A percentile compares a stretch with the other conserved stretches of the same genome.
phyloP scores from a whole-genome alignment of 495 filamentous ascomycete species.

The Rhizodiscina lignyota region DNA sequence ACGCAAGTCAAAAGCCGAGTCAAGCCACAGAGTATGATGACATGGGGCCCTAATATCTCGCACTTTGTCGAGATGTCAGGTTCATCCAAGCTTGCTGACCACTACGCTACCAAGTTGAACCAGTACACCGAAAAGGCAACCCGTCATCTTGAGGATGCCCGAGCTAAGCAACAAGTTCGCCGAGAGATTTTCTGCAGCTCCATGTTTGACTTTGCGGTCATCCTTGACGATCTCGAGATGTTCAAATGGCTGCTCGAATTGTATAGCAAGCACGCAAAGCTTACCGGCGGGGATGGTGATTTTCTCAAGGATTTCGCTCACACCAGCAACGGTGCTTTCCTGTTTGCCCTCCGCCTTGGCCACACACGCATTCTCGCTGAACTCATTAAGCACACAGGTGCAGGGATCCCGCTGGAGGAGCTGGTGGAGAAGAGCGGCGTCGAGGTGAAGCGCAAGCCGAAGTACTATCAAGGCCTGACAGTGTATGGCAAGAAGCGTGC shows the following conservation, averaged over 20 bases:
- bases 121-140: too few species aligned
- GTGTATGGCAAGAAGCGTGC: conserved; percentile 55
- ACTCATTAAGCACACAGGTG: conserved; percentile 37
- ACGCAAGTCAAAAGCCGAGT: conserved; percentile 43
- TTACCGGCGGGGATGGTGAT: too few species aligned
- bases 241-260: conserved; percentile 30
- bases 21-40: conserved; percentile 30
- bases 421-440: conserved; percentile 42
- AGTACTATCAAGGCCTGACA: conserved; percentile 53
- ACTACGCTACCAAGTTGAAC: neutral
- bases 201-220: conserved; percentile 23
- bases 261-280: conserved; percentile 19
- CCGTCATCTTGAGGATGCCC: neutral
- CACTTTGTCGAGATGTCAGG: conserved; percentile 21
- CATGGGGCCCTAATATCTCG: conserved; percentile 15
- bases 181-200: too few species aligned
- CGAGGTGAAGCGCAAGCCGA: conserved; percentile 38
- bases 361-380: conserved; percentile 27
- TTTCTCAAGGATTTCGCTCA: conserved; percentile 10
- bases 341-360: conserved; percentile 27
- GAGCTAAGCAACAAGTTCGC: too few species aligned
- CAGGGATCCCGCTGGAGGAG: conserved; percentile 46
- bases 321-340: conserved; percentile 12
- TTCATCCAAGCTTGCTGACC: conserved; percentile 14
- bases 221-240: conserved; percentile 21